phyloP scores from a whole-genome alignment of 2,329 filamentous ascomycete genomes.

The Trichoderma citrinoviride region DNA sequence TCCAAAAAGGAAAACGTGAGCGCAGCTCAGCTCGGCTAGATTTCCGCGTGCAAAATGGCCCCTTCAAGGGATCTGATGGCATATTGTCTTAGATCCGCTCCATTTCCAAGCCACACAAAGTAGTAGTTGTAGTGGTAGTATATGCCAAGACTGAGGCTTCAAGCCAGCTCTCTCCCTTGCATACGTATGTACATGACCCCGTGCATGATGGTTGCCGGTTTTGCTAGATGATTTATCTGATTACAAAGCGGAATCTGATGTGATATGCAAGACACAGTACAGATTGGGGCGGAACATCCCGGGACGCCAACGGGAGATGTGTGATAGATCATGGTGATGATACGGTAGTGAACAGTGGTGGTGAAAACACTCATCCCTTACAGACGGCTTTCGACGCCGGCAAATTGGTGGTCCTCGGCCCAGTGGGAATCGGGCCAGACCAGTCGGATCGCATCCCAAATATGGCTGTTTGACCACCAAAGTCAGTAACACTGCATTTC shows the following conservation, averaged over 20 bases:
- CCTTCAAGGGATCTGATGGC: background rate
- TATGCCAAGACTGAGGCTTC: too few species aligned
- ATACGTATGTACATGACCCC: background rate
- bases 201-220: too few species aligned
- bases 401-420: constrained; percentile 68
- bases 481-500: constrained; percentile 32
- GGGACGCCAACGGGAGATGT: background rate
- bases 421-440: constrained; percentile 91
- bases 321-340: too few species aligned
- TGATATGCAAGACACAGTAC: constrained; percentile 2
- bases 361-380: constrained; percentile 41
- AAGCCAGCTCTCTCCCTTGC: background rate
- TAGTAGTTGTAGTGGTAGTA: too few species aligned
- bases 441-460: constrained; percentile 87
- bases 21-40: too few species aligned
- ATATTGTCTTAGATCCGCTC: constrained; percentile 12
- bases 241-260: background rate
- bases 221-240: background rate
- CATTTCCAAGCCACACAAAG: background rate
- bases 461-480: constrained; percentile 57
- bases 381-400: constrained; percentile 74
- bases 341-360: too few species aligned
- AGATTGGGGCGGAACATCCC: background rate
- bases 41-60: background rate
- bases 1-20: too few species aligned